A percentile compares a stretch with the other conserved stretches of the same genome.
Conservation (phyloP, 1,284 basidiomycete species). For the Cerioporus squamosus region DNA sequence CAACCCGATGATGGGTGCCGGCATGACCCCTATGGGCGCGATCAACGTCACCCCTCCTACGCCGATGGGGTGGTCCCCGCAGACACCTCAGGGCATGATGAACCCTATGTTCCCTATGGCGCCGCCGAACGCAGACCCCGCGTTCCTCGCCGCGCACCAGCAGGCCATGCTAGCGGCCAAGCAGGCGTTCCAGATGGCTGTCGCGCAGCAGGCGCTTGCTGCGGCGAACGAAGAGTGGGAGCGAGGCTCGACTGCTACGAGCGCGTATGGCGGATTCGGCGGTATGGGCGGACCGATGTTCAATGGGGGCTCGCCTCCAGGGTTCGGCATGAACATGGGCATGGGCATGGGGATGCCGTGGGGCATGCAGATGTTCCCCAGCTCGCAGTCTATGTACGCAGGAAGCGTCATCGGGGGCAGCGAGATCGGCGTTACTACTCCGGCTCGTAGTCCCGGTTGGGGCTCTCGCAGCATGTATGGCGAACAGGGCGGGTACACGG, state of each 20-base stretch:
- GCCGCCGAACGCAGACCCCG: slow-evolving; percentile 49
- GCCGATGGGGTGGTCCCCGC: slow-evolving; percentile 31
- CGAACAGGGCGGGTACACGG: slow-evolving; percentile 50
- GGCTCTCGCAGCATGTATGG: slow-evolving; percentile 70
- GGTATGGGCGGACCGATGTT: slow-evolving; percentile 31
- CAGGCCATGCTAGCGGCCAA: slow-evolving; percentile 83
- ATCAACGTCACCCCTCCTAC: slow-evolving; percentile 38
- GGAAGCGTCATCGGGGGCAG: slow-evolving; percentile 49
- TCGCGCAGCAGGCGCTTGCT: slow-evolving; percentile 84
- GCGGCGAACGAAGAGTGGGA: slow-evolving; percentile 87
- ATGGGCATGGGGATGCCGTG: slow-evolving; percentile 50
- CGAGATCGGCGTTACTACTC: slow-evolving; percentile 48
- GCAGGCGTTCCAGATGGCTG: slow-evolving; percentile 83
- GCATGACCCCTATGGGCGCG: slow-evolving; percentile 43
- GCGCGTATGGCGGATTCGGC: slow-evolving; percentile 42
- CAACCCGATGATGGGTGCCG: slow-evolving; percentile 53
- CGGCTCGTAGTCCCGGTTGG: slow-evolving; percentile 50
- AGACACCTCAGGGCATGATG: slow-evolving; percentile 25
- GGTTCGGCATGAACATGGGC: slow-evolving; percentile 31
- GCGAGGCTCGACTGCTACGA: slow-evolving; percentile 58
- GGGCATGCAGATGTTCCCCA: slow-evolving; percentile 53
- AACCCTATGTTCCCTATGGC: slow-evolving; percentile 46
- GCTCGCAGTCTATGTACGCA: slow-evolving; percentile 60
- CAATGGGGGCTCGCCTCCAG: slow-evolving; percentile 26
- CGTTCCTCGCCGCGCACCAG: slow-evolving; percentile 72